Evolutionary conservation across 768 basidiomycete species (phyloP).

Genomic region (Saitozyma podzolica): DNA sequence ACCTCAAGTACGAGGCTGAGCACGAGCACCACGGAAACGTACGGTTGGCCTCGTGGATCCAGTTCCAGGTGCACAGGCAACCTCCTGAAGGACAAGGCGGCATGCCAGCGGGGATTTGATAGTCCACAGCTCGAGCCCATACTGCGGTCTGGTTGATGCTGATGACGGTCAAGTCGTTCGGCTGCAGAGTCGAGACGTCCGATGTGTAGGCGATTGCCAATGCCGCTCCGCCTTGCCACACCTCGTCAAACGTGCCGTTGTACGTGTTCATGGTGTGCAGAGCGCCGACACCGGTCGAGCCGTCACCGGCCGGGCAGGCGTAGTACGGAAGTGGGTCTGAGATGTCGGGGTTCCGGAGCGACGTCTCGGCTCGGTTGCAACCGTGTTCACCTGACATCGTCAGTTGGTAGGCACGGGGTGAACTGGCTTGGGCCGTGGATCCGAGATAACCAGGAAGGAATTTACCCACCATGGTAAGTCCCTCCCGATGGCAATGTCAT

Average conservation of each 20-base stretch:
- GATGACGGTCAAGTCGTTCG: slow-evolving; percentile 70
- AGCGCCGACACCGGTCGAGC: slow-evolving; percentile 2
- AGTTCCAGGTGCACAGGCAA: slow-evolving; percentile 52
- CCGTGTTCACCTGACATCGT: slow-evolving; percentile 9
- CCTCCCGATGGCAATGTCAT: slow-evolving; percentile 27
- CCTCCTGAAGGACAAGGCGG: slow-evolving; percentile 66
- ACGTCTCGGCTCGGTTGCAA: slow-evolving; percentile 14
- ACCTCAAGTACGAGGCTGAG: no score
- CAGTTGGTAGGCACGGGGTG: no score
- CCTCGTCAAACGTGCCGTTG: slow-evolving; percentile 5
- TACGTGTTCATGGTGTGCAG: slow-evolving; percentile 23
- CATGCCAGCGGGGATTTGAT: slow-evolving; percentile 66
- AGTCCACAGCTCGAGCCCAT: slow-evolving; percentile 70
- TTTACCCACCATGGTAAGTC: slow-evolving; percentile 1
- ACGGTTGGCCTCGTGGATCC: slow-evolving; percentile 3
- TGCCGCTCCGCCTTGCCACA: slow-evolving; percentile 46
- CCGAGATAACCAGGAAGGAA: neutral
- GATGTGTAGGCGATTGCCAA: slow-evolving; percentile 73
- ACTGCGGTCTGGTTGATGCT: slow-evolving; percentile 75
- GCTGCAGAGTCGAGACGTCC: slow-evolving; percentile 61
- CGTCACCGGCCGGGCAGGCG: slow-evolving; percentile 15
- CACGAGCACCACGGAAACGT: no score
- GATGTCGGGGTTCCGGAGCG: slow-evolving; percentile 8
- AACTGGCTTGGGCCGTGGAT: no score
- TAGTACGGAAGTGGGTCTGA: slow-evolving; percentile 9